phyloP scores from a whole-genome alignment of 768 basidiomycete species.

The Pleurotus tuoliensis region DNA sequence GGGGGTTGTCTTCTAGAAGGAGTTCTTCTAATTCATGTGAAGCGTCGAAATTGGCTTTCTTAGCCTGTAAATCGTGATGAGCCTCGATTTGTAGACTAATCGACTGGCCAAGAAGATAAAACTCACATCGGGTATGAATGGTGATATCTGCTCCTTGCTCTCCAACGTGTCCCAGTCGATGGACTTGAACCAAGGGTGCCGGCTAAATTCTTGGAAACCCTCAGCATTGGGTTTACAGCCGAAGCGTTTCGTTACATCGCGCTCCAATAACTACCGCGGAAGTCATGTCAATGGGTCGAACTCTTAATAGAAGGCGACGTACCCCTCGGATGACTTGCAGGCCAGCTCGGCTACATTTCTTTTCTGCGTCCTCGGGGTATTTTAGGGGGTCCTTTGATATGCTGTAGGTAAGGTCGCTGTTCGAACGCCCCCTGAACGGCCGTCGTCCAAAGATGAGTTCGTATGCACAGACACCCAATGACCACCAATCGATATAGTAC shows the following conservation, averaged over 20 bases:
- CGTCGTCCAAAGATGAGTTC: conserved; percentile 90
- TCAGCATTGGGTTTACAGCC: conserved; percentile 80
- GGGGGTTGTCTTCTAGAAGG: conserved; percentile 91
- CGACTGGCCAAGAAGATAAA: conserved; percentile 1
- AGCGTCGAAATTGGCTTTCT: conserved; percentile 98
- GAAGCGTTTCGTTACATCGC: conserved; percentile 76
- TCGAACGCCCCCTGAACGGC: conserved; percentile 91
- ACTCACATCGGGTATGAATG: conserved; percentile 87
- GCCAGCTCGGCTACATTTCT: conserved; percentile 71
- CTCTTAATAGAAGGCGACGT: conserved; percentile 25
- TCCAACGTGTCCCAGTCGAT: conserved; percentile 90
- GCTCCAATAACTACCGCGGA: conserved; percentile 68
- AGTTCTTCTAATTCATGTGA: conserved; percentile 98
- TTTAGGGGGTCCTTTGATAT: conserved; percentile 84
- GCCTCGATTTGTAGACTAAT: conserved; percentile 10
- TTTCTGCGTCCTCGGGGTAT: conserved; percentile 89
- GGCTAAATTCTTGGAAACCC: conserved; percentile 73
- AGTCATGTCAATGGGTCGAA: not conserved
- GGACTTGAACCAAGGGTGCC: conserved; percentile 82
- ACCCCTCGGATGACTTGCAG: conserved; percentile 80
- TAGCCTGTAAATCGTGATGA: conserved; percentile 64
- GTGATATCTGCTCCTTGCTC: conserved; percentile 67
- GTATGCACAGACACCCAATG: conserved; percentile 88
- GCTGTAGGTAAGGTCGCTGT: conserved; percentile 87
- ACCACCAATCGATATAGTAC: conserved; percentile 96